Base-by-base conservation (phyloP, 106 monocot species). In the Narthecium ossifragum region DNA sequence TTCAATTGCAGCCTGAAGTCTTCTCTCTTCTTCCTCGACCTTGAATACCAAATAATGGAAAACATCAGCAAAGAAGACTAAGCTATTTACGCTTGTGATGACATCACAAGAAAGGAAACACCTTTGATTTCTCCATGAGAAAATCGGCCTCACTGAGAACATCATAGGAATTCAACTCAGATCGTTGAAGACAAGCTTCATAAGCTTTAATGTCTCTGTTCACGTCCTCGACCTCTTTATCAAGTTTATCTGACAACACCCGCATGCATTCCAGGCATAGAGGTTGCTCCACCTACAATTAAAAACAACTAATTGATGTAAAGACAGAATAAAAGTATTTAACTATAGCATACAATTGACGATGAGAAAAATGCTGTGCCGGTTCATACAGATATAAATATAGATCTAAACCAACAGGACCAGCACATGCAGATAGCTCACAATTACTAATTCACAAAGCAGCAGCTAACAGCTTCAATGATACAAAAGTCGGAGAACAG, bases 231-330 rank as follows among this genome's bases (percentile, higher is more conserved):
- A 98, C 74, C 69, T 91, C 98, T 57, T 88, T 87, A 45, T 98
- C 87, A 62, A 88, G 79, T 65, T 88, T 88, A 63, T 91, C 84
- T 32, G 91, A 98, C 53, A 91, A 69, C 20, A 98, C 51, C 26
- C 87, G 59, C 90, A 98, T 87, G 75, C 98, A 98, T 27, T 98
- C 98, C 68, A 98, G 72, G 64, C 91, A 98, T 28, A 86, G 66
- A 48, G 98, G 98, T 63, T 98, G 98, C 50, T 98, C 90, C 64
- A 98, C 81, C 98, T 98, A 65, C 34, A 40, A 22, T n/a, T n/a
- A 75, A 55, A 33, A 34, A 51, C 13, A 13, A 13, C 15, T 15
- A 17, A 43, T 7, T 18, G 0, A 43, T 43, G 5, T 4, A 3
- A 43, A 17, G 4, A 10, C 43, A 43, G n/a, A n/a, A 43, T 11